A percentile compares a stretch with the other conserved stretches of the same genome.
Conservation (phyloP, 305 asterid genomes). For the Fraxinus velutina region DNA sequence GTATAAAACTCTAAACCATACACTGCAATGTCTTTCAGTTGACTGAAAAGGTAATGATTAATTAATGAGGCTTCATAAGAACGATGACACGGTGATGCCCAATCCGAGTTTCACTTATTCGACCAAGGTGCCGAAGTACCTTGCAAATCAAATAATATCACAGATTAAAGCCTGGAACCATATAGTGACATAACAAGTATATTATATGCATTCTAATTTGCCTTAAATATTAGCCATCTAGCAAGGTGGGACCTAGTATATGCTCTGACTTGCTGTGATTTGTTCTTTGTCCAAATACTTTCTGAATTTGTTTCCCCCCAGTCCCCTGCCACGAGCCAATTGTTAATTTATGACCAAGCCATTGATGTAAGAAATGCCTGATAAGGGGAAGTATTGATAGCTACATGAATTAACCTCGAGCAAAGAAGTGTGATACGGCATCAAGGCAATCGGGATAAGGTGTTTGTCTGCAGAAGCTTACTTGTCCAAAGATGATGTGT, state of each 20-base stretch:
- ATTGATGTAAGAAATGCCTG: not conserved
- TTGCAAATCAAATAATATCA: slow-evolving; percentile 25
- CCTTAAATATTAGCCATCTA: not conserved
- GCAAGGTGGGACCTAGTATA: not conserved
- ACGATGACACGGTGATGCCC: slow-evolving; percentile 83
- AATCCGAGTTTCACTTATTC: slow-evolving; percentile 63
- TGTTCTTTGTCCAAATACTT: not conserved
- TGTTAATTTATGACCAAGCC: not conserved
- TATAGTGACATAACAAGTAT: not conserved
- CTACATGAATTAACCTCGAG: not conserved
- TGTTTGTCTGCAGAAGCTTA: not conserved
- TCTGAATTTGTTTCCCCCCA: not conserved
- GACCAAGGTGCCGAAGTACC: slow-evolving; percentile 90
- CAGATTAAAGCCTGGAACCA: slow-evolving; percentile 2
- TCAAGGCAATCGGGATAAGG: not conserved
- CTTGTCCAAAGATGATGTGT: not conserved
- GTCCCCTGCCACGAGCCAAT: not conserved
- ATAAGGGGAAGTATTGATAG: not conserved
- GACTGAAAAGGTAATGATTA: not conserved
- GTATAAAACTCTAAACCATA: not conserved
- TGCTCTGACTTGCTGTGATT: not conserved
- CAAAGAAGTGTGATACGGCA: not conserved
- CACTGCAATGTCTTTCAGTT: not conserved
- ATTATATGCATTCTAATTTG: not conserved
- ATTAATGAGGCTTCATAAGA: slow-evolving; percentile 53